Conservation (phyloP, 1,284 basidiomycete genomes). For the Boletellus sp. region DNA sequence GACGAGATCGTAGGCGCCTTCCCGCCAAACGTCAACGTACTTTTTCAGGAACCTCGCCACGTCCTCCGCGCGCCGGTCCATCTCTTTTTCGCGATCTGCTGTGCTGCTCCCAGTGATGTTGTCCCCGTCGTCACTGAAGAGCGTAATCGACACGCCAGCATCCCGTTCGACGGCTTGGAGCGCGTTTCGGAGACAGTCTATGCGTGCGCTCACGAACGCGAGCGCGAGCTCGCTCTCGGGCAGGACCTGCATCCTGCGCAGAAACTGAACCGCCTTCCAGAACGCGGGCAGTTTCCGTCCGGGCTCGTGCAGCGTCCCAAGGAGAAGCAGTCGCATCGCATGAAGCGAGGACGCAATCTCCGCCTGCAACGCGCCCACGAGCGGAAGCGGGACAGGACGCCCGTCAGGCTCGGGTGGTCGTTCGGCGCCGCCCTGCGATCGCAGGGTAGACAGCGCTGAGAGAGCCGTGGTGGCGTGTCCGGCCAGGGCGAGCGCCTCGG, state of each 20-base stretch:
- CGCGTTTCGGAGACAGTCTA: slow-evolving; percentile 47
- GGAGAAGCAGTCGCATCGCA: slow-evolving; percentile 73
- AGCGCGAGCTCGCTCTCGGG: slow-evolving; percentile 64
- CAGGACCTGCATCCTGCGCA: slow-evolving; percentile 72
- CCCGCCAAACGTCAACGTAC: slow-evolving; percentile 89
- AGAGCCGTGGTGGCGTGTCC: slow-evolving; percentile 31
- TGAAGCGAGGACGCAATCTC: slow-evolving; percentile 75
- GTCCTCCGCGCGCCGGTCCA: slow-evolving; percentile 60
- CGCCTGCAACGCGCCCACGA: slow-evolving; percentile 56
- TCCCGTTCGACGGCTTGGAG: slow-evolving; percentile 45
- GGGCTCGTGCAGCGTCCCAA: slow-evolving; percentile 77
- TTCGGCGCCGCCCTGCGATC: slow-evolving; percentile 13
- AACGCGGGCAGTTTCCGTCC: slow-evolving; percentile 82
- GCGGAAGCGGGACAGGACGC: slow-evolving; percentile 39
- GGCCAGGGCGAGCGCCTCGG: slow-evolving; percentile 72
- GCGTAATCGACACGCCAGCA: slow-evolving; percentile 26
- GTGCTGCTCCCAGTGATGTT: slow-evolving; percentile 15
- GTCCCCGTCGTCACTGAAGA: slow-evolving; percentile 10
- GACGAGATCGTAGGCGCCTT: slow-evolving; percentile 88
- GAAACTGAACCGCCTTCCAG: slow-evolving; percentile 83
- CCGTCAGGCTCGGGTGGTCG: slow-evolving; percentile 18
- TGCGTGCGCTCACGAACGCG: slow-evolving; percentile 64
- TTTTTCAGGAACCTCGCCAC: slow-evolving; percentile 76
- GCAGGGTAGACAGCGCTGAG: slow-evolving; percentile 25
- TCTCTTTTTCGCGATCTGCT: slow-evolving; percentile 33